Evolutionary conservation across 371 early-diverging fungal species (phyloP), one percentile per base, ranked within the genome.

Genomic region (Parasitella parasitica): DNA sequence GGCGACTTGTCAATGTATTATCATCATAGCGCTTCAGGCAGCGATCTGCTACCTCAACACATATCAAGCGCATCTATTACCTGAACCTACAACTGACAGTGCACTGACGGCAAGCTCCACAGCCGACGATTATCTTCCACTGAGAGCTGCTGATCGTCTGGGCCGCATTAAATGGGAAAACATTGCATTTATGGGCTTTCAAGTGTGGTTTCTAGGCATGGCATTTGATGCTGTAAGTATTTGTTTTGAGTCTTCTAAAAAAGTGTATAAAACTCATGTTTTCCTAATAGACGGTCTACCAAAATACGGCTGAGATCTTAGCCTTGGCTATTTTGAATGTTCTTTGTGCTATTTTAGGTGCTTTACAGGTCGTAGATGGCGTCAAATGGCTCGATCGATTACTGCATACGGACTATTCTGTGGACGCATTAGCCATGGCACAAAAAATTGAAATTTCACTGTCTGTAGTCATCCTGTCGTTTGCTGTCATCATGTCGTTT

Each of bases 331-430:
- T 77, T 13, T 54, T 81, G 7, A 81, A 81, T 58, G 64, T 61
- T 13, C 54, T 77, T 24, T 81, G 81, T 60, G 76, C 81, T 22
- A 59, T 81, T 32, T 46, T 81, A 16, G 81, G 75, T 26, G 76
- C 81, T 0, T 48, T 77, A 18, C 71, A 81, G 56, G 73, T 81
- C 1, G 77, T 78, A 0, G 82, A 81, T 52, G 75, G 82, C 24
- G 53, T 62, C 16, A 75, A 73, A 59, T 80, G 81, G 81, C 53
- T 78, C 12, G 59, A 60, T 11, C 36, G 56, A 43, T 54, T 78
- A 13, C 34, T 52, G 3, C 46, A 63, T 30, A 70, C 67, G 4
- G 22, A 28, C 0, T 72, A 67, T 28, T 16, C 67, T 16, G 62
- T 66, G 2, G 7, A 11, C 6, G 64, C 70, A n/a, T 48, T 74